phyloP scores from a whole-genome alignment of 2,329 filamentous ascomycete genomes.

The Alternaria conjuncta region DNA sequence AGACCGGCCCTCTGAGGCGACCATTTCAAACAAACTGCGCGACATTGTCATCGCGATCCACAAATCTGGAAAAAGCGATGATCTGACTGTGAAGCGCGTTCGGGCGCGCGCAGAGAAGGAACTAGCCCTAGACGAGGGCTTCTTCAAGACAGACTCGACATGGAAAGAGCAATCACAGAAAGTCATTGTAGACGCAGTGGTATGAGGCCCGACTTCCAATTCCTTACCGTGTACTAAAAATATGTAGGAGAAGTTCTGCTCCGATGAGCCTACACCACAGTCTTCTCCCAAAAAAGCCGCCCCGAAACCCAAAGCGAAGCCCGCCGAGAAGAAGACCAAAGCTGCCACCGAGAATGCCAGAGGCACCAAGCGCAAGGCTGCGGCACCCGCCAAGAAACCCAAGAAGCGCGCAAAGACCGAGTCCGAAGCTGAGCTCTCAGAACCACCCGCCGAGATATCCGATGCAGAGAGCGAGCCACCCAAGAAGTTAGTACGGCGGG shows the following conservation, averaged over 20 bases:
- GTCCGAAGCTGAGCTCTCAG: slow-evolving; percentile 30
- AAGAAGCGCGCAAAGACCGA: slow-evolving; percentile 21
- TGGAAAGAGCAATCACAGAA: slow-evolving; percentile 63
- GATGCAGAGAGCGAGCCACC: slow-evolving; percentile 37
- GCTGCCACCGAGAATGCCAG: slow-evolving; percentile 15
- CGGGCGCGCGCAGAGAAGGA: slow-evolving; percentile 60
- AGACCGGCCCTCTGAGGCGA: slow-evolving; percentile 42
- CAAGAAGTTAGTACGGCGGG: slow-evolving; percentile 29
- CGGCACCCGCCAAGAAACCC: slow-evolving; percentile 35
- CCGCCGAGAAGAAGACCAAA: slow-evolving; percentile 32
- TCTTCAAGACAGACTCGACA: slow-evolving; percentile 59
- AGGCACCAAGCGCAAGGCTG: slow-evolving; percentile 42
- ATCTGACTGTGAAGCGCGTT: slow-evolving; percentile 64
- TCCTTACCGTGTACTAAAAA: background rate
- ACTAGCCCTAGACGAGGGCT: slow-evolving; percentile 60
- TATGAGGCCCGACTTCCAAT: slow-evolving; percentile 18
- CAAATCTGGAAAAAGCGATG: slow-evolving; percentile 53
- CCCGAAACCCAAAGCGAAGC: slow-evolving; percentile 29
- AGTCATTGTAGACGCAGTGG: slow-evolving; percentile 38
- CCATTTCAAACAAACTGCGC: slow-evolving; percentile 50
- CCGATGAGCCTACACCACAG: slow-evolving; percentile 29
- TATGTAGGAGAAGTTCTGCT: slow-evolving; percentile 36
- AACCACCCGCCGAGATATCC: slow-evolving; percentile 22
- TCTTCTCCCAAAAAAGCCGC: slow-evolving; percentile 27
- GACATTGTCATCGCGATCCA: slow-evolving; percentile 50